A percentile compares a stretch with the other conserved stretches of the same genome.
phyloP scores from a whole-genome alignment of 1,139 yeast genomes.

The Suhomyces terraborum region DNA sequence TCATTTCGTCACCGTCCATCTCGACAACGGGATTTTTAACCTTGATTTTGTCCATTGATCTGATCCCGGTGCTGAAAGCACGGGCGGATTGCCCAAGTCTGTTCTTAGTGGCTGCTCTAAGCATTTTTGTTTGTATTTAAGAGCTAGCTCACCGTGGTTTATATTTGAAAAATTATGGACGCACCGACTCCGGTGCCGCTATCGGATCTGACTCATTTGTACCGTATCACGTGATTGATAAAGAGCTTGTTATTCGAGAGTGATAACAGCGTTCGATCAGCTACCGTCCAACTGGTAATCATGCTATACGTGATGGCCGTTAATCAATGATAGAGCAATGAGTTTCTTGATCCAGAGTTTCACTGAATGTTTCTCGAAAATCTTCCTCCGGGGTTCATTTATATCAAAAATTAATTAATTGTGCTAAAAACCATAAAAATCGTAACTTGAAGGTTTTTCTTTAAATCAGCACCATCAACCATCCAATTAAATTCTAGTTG shows the following conservation, averaged over 20 bases:
- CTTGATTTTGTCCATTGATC: constrained; percentile 57
- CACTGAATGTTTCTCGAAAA: too few species aligned
- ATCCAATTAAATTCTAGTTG: too few species aligned
- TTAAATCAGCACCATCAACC: too few species aligned
- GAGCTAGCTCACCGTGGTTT: not conserved
- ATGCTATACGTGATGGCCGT: not conserved
- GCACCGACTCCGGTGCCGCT: constrained; percentile 12
- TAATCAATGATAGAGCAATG: not conserved
- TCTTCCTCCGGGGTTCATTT: too few species aligned
- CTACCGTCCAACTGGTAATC: too few species aligned
- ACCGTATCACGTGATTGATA: constrained; percentile 3
- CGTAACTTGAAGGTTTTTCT: too few species aligned
- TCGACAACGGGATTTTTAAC: constrained; percentile 91
- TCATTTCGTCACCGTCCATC: constrained; percentile 96
- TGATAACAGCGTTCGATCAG: not conserved
- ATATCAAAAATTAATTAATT: too few species aligned
- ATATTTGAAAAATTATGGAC: constrained; percentile 7
- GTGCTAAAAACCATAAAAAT: too few species aligned
- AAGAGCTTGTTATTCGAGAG: not conserved
- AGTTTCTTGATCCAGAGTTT: too few species aligned
- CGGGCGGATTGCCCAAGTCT: constrained; percentile 17
- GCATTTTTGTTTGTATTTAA: constrained; percentile 8
- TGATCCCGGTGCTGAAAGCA: constrained; percentile 25
- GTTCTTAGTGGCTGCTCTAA: constrained; percentile 13
- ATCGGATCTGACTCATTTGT: constrained; percentile 9